These are phyloP conservation scores for Arxiozyma heterogenica DNA, from an alignment of 1,139 yeast species.

Conservation along the genomic window DNA sequence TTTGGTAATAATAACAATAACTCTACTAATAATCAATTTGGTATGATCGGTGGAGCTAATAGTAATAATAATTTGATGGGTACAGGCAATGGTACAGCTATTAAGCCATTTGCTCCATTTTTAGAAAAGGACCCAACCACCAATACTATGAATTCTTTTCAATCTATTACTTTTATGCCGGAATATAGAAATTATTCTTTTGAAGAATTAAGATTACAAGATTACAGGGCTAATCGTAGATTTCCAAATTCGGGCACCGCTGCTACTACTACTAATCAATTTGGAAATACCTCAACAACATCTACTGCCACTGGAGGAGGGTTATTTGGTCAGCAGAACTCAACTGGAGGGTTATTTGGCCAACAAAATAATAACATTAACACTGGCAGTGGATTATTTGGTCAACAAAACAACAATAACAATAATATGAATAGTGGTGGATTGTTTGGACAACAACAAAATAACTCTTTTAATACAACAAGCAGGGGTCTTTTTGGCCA, in stretches of 20 bases:
- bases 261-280: slow-evolving; percentile 17
- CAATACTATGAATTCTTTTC: slow-evolving; percentile 51
- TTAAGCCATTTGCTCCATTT: slow-evolving; percentile 54
- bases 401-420: slow-evolving; percentile 13
- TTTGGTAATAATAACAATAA: slow-evolving; percentile 2
- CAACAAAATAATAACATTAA: slow-evolving; percentile 7
- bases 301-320: slow-evolving; percentile 10
- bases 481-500: slow-evolving; percentile 38
- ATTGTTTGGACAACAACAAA: slow-evolving; percentile 21
- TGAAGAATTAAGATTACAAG: slow-evolving; percentile 85
- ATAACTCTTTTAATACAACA: background rate
- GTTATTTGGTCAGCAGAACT: slow-evolving; percentile 27
- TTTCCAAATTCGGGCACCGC: slow-evolving; percentile 14
- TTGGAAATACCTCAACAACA: slow-evolving; percentile 9
- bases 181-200: slow-evolving; percentile 73
- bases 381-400: slow-evolving; percentile 24
- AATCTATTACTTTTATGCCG: slow-evolving; percentile 81
- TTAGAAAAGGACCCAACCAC: slow-evolving; percentile 67
- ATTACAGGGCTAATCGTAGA: slow-evolving; percentile 68
- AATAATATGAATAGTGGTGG: slow-evolving; percentile 15
- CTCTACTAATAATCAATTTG: slow-evolving; percentile 2
- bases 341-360: slow-evolving; percentile 26
- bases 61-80: slow-evolving; percentile 27
- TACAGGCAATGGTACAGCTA: slow-evolving; percentile 61
- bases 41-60: slow-evolving; percentile 50